Base-by-base conservation (phyloP, 1,284 basidiomycete genomes). In the Sanghuangporus baumii region DNA sequence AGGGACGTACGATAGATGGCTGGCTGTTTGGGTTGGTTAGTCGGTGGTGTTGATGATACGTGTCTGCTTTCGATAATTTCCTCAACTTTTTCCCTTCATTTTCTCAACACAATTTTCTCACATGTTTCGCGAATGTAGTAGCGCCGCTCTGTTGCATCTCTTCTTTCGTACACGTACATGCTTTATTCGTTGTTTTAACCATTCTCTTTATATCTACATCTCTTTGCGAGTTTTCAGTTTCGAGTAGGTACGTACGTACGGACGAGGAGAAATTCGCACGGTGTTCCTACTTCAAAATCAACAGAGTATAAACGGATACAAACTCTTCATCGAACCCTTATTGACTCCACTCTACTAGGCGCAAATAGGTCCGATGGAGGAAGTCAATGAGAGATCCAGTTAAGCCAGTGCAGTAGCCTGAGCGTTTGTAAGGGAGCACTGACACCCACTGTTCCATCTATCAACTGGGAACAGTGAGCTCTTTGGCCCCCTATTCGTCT, bases 371-470 rank as follows among this genome's bases (percentile, higher is more conserved):
- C 2, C 26, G 26, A 31, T 31, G 26, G 26, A 31, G 5, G 26
- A 31, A 4, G 26, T 31, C 26, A 31, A 31, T 31, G 26, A 31
- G 26, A 31, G 26, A 31, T 31, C 26, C 26, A 31, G 5, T 31
- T 31, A 5, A 31, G 5, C 26, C 26, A 5, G 26, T 31, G 26
- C 26, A 5, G 26, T 31, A 4, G 26, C 26, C 26, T 31, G 26
- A 54, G 57, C 38, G 69, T n/a, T 69, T 89, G 82, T 89, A 80
- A 81, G 84, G 77, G 78, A 81, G 83, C 80, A 82, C 85, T 89
- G 87, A 89, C 87, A 85, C 87, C 80, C 84, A 80, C 79, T 69
- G 74, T 82, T 85, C 82, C 79, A 84, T 70, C 23, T 34, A 20
- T n/a, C 41, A 71, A 67, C 66, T 51, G 36, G 66, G 77, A 78